A percentile compares a stretch with the other conserved stretches of the same genome.
These are phyloP conservation scores for Brasilioporus rufonigricans DNA, from an alignment of 768 basidiomycete species.

Conservation along the genomic window DNA sequence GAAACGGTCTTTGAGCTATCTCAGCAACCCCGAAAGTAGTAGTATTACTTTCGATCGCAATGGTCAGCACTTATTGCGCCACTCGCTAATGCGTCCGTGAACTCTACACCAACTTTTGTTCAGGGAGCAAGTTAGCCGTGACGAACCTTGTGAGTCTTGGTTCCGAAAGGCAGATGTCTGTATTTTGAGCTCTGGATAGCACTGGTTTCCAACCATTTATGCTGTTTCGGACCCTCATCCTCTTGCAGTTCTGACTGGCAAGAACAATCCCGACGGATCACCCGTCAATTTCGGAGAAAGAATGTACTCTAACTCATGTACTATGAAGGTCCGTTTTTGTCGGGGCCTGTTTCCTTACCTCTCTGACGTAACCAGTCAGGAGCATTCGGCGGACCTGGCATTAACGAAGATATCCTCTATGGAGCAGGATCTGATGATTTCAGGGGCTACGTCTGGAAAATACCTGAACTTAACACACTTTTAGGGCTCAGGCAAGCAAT, in stretches of 20 bases:
- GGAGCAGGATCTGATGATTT: slow-evolving; percentile 84
- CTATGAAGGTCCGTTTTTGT: slow-evolving; percentile 60
- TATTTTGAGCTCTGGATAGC: slow-evolving; percentile 36
- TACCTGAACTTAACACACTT: slow-evolving; percentile 52
- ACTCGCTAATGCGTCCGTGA: background rate
- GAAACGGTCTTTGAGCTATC: slow-evolving; percentile 35
- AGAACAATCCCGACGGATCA: slow-evolving; percentile 53
- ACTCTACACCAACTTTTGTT: background rate
- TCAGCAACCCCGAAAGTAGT: slow-evolving; percentile 64
- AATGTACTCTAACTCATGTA: slow-evolving; percentile 69
- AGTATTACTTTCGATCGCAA: slow-evolving; percentile 68
- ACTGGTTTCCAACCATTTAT: slow-evolving; percentile 72
- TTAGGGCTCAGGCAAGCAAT: slow-evolving; percentile 45
- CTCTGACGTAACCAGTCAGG: slow-evolving; percentile 52
- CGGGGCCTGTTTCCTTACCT: background rate
- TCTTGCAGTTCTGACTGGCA: slow-evolving; percentile 64
- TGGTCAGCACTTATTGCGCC: slow-evolving; percentile 39
- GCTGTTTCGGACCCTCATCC: slow-evolving; percentile 64
- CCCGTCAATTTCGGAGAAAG: slow-evolving; percentile 44
- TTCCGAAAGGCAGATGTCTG: background rate
- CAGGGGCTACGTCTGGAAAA: slow-evolving; percentile 72
- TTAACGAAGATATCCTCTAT: slow-evolving; percentile 57
- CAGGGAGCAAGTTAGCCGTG: slow-evolving; percentile 63
- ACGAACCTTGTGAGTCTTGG: slow-evolving; percentile 56
- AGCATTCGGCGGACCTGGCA: slow-evolving; percentile 63